Conservation (phyloP, 371 early-diverging fungal genomes). For the Rhizopus sp. region DNA sequence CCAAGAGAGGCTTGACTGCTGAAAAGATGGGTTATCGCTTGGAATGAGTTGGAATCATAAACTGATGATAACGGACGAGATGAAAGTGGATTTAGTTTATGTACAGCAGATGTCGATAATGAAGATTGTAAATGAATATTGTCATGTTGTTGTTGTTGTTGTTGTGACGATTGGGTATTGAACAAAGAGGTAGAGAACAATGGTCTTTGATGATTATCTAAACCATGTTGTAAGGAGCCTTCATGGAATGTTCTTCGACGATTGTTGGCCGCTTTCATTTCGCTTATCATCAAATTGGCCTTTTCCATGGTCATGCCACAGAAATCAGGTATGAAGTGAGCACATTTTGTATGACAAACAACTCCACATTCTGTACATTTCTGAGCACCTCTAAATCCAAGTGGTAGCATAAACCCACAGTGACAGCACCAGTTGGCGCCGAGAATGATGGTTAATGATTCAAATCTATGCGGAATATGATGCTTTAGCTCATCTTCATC, state of each 20-base stretch:
- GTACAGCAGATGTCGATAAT: conserved; percentile 20
- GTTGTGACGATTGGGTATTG: conserved; percentile 16
- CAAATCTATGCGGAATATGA: conserved; percentile 92
- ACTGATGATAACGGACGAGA: conserved; percentile 16
- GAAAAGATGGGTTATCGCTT: conserved; percentile 16
- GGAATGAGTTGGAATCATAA: conserved; percentile 20
- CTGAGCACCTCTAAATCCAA: conserved; percentile 71
- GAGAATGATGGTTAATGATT: conserved; percentile 63
- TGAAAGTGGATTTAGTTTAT: conserved; percentile 9
- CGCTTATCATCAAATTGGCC: conserved; percentile 78
- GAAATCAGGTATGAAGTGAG: conserved; percentile 84
- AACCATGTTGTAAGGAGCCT: conserved; percentile 9
- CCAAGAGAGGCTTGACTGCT: conserved; percentile 8
- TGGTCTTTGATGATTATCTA: conserved; percentile 19
- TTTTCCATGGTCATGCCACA: conserved; percentile 91
- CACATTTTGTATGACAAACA: conserved; percentile 87
- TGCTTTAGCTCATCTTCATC: conserved; percentile 75
- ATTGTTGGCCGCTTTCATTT: conserved; percentile 70
- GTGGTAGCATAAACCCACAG: conserved; percentile 91
- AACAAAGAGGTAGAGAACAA: conserved; percentile 17
- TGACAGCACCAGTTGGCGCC: conserved; percentile 94
- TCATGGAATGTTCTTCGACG: conserved; percentile 29
- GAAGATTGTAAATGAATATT: conserved; percentile 15
- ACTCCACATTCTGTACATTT: conserved; percentile 77
- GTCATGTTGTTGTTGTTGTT: background rate